Percentiles rank a stretch among this genome's conserved stretches.
These are phyloP conservation scores for Saksenaea vasiformis DNA, from an alignment of 371 early-diverging fungal genomes.

Conservation along the genomic window DNA sequence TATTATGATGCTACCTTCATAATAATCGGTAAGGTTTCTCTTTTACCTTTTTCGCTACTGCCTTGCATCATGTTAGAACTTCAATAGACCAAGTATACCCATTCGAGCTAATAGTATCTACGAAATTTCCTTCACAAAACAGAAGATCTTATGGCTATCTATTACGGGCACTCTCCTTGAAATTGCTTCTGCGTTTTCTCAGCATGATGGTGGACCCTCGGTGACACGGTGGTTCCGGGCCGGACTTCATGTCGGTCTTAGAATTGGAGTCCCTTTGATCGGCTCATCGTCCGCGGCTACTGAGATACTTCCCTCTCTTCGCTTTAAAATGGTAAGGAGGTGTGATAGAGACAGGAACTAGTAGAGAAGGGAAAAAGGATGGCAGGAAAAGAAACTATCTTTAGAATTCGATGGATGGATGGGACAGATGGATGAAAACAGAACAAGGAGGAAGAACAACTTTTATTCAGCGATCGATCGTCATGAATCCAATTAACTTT, in stretches of 20 bases:
- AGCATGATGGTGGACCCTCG: no score
- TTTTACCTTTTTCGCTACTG: no score
- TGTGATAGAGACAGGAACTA: background rate
- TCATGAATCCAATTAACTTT: background rate
- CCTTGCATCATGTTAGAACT: no score
- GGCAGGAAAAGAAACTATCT: background rate
- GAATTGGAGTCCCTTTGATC: background rate
- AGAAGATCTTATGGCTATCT: no score
- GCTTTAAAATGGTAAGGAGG: slow-evolving; percentile 5
- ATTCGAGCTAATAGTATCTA: no score
- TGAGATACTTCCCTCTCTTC: slow-evolving; percentile 3
- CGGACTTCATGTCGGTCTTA: background rate
- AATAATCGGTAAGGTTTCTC: no score
- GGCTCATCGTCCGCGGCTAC: background rate
- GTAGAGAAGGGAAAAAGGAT: background rate
- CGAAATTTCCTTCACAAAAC: no score
- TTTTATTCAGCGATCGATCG: slow-evolving; percentile 3
- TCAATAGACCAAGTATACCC: no score
- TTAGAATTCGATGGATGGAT: background rate
- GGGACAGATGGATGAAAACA: background rate
- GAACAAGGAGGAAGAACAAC: background rate
- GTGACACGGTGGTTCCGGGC: background rate
- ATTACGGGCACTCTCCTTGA: no score
- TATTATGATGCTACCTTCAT: no score
- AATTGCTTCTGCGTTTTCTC: no score